These are phyloP conservation scores for Yarrowia bubula DNA, from an alignment of 805 yeast species.

Conservation along the genomic window DNA sequence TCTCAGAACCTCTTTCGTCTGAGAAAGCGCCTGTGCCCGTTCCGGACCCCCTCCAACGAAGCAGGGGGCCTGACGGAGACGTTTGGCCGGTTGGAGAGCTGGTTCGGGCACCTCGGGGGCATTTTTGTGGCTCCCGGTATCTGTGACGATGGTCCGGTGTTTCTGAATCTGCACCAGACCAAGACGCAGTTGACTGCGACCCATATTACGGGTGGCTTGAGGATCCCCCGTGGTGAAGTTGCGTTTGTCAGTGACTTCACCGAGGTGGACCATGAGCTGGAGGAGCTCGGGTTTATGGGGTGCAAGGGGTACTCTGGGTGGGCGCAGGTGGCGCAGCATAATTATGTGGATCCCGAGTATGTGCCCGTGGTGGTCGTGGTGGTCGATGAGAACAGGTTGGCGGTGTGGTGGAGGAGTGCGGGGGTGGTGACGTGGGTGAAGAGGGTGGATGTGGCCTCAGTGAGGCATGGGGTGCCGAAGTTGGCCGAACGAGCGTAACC, in stretches of 20 bases:
- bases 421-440: constrained; percentile 7
- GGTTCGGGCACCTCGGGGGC: constrained; percentile 1
- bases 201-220: constrained; percentile 1
- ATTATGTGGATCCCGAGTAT: neutral
- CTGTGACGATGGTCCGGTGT: constrained; percentile 9
- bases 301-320: neutral
- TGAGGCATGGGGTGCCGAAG: neutral
- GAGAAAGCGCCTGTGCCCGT: constrained; percentile 6
- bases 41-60: neutral
- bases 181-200: neutral
- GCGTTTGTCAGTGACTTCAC: neutral
- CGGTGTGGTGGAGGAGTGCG: neutral
- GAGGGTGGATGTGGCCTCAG: neutral
- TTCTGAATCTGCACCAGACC: neutral
- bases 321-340: constrained; percentile 14
- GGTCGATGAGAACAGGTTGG: constrained; percentile 14
- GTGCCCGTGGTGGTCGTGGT: neutral
- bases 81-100: neutral
- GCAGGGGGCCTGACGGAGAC: constrained; percentile 6
- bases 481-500: neutral
- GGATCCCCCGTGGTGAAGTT: constrained; percentile 3
- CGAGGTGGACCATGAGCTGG: neutral
- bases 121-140: neutral
- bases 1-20: constrained; percentile 5
- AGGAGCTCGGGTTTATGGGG: neutral